Evolutionary conservation across 192 early-diverging fungal genomes (phyloP).

Genomic region (Dimargaris cristalligena): DNA sequence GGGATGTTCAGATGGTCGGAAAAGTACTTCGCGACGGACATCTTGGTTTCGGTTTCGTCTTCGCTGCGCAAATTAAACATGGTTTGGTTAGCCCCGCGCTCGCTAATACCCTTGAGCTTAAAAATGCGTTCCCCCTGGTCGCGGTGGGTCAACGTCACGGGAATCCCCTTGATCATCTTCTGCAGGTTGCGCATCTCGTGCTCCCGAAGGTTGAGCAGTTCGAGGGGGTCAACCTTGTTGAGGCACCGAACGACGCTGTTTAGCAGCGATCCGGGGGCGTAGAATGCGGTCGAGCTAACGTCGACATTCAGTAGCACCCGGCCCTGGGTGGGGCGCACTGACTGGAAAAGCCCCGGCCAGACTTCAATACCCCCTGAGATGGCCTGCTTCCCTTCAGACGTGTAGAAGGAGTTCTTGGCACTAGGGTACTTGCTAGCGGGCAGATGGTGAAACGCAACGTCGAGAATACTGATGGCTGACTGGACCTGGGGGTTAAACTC

Average conservation of each 20-base stretch:
- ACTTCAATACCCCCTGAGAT: slow-evolving; percentile 68
- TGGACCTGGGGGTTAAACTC: slow-evolving; percentile 15
- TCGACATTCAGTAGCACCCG: slow-evolving; percentile 58
- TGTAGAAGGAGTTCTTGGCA: slow-evolving; percentile 84
- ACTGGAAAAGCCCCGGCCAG: slow-evolving; percentile 89
- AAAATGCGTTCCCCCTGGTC: slow-evolving; percentile 55
- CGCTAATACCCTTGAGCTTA: slow-evolving; percentile 48
- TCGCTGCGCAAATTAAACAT: slow-evolving; percentile 46
- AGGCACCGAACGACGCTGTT: slow-evolving; percentile 55
- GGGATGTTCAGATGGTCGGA: slow-evolving; percentile 45
- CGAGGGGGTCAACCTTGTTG: slow-evolving; percentile 23
- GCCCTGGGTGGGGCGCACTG: slow-evolving; percentile 56
- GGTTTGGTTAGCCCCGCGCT: slow-evolving; percentile 42
- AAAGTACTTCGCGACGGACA: slow-evolving; percentile 70
- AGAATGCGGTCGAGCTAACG: slow-evolving; percentile 50
- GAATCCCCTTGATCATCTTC: slow-evolving; percentile 29
- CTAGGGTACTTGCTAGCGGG: slow-evolving; percentile 62
- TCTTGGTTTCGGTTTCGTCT: slow-evolving; percentile 30
- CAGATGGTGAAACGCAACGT: slow-evolving; percentile 67
- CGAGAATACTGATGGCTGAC: slow-evolving; percentile 47
- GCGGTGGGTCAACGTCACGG: slow-evolving; percentile 41
- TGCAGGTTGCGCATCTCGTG: slow-evolving; percentile 10
- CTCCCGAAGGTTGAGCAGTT: slow-evolving; percentile 16
- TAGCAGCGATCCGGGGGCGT: slow-evolving; percentile 44
- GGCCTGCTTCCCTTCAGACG: slow-evolving; percentile 31